These are phyloP conservation scores for Boletus vinaceobasis DNA, from an alignment of 768 basidiomycete genomes.

Conservation along the genomic window DNA sequence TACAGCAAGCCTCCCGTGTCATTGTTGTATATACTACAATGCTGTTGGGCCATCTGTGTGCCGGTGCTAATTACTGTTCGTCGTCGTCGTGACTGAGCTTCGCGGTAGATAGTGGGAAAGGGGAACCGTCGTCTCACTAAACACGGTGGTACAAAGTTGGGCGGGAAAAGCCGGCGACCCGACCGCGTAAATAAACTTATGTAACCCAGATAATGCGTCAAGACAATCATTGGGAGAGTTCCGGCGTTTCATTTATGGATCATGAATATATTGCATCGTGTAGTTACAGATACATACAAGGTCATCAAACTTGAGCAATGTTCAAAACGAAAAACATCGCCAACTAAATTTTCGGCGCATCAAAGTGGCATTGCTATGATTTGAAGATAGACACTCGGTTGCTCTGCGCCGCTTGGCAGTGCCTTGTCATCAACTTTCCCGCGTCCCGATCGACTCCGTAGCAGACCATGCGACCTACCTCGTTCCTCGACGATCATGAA, in stretches of 20 bases:
- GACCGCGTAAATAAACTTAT: too few relatives aligned
- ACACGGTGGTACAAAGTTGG: too few relatives aligned
- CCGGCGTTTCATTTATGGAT: neutral
- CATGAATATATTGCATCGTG: neutral
- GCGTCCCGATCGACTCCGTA: neutral
- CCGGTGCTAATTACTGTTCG: too few relatives aligned
- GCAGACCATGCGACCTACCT: neutral
- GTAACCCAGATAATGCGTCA: too few relatives aligned
- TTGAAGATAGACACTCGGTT: neutral
- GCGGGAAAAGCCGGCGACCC: too few relatives aligned
- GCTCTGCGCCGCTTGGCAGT: neutral
- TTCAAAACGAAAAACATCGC: neutral
- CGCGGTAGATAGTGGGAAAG: too few relatives aligned
- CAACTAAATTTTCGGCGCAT: neutral
- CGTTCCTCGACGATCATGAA: conserved; percentile 13
- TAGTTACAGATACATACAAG: neutral
- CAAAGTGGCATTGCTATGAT: neutral
- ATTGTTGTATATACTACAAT: too few relatives aligned
- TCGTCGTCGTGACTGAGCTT: too few relatives aligned
- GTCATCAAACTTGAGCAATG: neutral
- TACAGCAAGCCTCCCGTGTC: too few relatives aligned
- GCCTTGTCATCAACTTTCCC: conserved; percentile 11
- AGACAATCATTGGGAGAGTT: neutral
- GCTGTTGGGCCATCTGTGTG: too few relatives aligned
- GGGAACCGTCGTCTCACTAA: too few relatives aligned